Conservation (phyloP, 176 grass and related monocot species). For the Aechmea fasciata region DNA sequence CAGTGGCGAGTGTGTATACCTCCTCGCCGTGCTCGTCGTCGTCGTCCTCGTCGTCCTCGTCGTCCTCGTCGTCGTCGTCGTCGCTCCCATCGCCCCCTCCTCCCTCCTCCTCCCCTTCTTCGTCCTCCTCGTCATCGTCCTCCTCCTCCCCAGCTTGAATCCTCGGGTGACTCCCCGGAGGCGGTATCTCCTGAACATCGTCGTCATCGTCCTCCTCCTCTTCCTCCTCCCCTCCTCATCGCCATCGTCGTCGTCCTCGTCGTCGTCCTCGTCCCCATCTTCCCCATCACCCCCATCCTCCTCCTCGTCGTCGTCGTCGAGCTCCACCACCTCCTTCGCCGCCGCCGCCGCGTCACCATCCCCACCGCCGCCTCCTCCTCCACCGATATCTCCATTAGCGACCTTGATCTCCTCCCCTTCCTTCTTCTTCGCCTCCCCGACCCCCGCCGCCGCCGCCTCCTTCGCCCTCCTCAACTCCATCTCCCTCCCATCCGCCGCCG, state of each 20-base stretch:
- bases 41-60: conserved; percentile 1
- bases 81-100: background rate
- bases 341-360: background rate
- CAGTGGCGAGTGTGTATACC: background rate
- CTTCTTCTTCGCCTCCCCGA: background rate
- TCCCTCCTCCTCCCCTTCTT: conserved; percentile 4
- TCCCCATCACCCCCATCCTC: conserved; percentile 4
- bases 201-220: conserved; percentile 8
- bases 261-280: background rate
- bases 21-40: conserved; percentile 6
- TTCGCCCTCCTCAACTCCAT: conserved; percentile 10
- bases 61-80: conserved; percentile 5
- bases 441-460: conserved; percentile 9
- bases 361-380: background rate
- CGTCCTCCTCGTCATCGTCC: conserved; percentile 1
- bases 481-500: conserved; percentile 1
- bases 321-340: conserved; percentile 8
- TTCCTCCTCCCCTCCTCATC: background rate
- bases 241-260: background rate
- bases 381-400: conserved; percentile 4
- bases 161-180: background rate
- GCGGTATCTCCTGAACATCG: conserved; percentile 4
- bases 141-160: background rate
- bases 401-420: background rate
- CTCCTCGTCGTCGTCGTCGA: conserved; percentile 10